These are phyloP conservation scores for Cenchrus purpureus DNA, from an alignment of 176 grass and related monocot genomes.

Conservation along the genomic window DNA sequence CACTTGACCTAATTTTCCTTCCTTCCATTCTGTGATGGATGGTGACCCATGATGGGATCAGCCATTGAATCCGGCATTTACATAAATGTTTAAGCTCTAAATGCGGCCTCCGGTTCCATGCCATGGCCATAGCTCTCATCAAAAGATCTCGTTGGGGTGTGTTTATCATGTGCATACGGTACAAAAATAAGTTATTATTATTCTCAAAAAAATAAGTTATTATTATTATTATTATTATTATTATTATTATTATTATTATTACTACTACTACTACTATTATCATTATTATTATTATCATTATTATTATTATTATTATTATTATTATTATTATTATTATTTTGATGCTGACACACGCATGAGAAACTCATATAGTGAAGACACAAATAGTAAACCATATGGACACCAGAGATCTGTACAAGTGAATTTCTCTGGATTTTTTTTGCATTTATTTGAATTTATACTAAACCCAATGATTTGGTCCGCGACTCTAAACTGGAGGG, in stretches of 20 bases:
- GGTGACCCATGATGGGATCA: conserved; percentile 16
- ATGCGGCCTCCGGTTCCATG: conserved; percentile 2
- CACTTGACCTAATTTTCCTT: conserved; percentile 56
- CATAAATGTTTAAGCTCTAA: conserved; percentile 38
- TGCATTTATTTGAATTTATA: no score
- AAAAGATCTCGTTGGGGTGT: conserved; percentile 12
- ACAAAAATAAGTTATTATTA: conserved; percentile 13
- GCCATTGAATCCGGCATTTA: conserved; percentile 23
- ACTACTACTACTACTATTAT: conserved; percentile 6
- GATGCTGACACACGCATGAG: neutral
- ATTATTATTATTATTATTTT: neutral
- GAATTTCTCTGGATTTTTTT: neutral
- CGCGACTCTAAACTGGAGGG: neutral
- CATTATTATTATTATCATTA: neutral
- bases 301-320: neutral
- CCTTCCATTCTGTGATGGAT: conserved; percentile 29
- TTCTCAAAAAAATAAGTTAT: conserved; percentile 16
- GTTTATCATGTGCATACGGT: conserved; percentile 15
- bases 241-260: conserved; percentile 11
- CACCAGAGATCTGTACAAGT: neutral
- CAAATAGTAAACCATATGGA: neutral
- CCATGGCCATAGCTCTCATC: conserved; percentile 2
- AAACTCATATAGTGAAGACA: neutral
- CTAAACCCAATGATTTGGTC: neutral
- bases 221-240: conserved; percentile 1